Conservation (phyloP, 257 asterid genomes). For the Osmanthus fragrans region DNA sequence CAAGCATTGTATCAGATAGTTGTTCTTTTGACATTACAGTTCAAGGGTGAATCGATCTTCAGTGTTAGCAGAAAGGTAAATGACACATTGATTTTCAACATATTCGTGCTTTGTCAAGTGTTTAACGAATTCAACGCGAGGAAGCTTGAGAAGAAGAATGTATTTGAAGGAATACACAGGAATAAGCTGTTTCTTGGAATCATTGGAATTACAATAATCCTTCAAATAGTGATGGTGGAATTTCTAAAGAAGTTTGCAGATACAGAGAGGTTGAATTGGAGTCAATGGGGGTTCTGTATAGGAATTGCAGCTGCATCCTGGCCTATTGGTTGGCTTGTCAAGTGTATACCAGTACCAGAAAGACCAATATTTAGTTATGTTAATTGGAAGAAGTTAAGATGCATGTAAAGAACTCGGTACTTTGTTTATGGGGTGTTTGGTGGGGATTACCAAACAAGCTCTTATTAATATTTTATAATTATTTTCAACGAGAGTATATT, state of each 20-base stretch:
- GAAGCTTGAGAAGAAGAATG: constrained; percentile 34
- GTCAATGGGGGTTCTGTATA: constrained; percentile 38
- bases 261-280: constrained; percentile 42
- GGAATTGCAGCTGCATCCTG: constrained; percentile 39
- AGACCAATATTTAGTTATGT: constrained; percentile 28
- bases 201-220: constrained; percentile 32
- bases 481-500: background rate
- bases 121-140: constrained; percentile 35
- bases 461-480: background rate
- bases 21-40: constrained; percentile 40
- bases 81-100: constrained; percentile 33
- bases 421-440: background rate
- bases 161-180: constrained; percentile 36
- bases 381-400: constrained; percentile 8
- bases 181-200: constrained; percentile 39
- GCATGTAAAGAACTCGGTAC: background rate
- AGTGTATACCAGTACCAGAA: constrained; percentile 37
- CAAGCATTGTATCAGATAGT: constrained; percentile 45
- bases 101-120: constrained; percentile 36
- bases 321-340: constrained; percentile 44
- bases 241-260: constrained; percentile 37
- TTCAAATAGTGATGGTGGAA: constrained; percentile 44
- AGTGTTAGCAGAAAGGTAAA: constrained; percentile 34
- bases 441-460: too few relatives aligned
- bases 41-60: constrained; percentile 41